Base-by-base conservation (phyloP, 768 basidiomycete species). In the Kwoniella pini region DNA sequence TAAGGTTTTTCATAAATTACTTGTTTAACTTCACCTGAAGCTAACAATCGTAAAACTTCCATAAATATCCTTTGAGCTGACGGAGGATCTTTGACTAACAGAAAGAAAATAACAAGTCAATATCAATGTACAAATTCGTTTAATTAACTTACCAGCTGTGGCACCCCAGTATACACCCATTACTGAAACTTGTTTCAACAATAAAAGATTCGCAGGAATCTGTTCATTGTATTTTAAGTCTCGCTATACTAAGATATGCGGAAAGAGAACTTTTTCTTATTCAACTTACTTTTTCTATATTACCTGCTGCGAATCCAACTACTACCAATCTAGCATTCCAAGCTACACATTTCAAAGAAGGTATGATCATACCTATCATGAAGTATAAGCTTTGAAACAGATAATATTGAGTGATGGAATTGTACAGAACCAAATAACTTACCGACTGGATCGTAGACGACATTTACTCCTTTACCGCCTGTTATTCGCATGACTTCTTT, bases 271-370 rank as follows among this genome's bases (percentile, higher is more conserved):
- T n/a, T n/a, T n/a, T n/a, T n/a, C n/a, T n/a, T n/a, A n/a, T n/a
- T n/a, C 10, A 28, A 56, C 74, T 10, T 49, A 88, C 88, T 82
- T 91, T 90, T 77, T 93, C 91, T 55, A 95, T 91, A 12, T 82
- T 79, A 3, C 90, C 90, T 6, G 84, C 89, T 3, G 89, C 91
- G 77, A 94, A 98, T 0, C 95, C 96, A 52, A 99, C 87, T n/a
- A 98, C 89, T 11, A 99, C 70, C 0, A 89, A 87, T 13, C 95
- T 85, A 0, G 94, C 92, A 76, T 94, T 93, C 87, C 94, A 97
- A 0, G 88, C 89, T 57, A 93, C 90, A 75, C 92, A 95, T 75
- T 94, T 98, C 57, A 97, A 74, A 11, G 54, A 68, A 5, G 77
- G 76, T 22, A 79, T 46, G 84, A 88, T 75, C 91, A 92, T 90